Conservation (phyloP, 495 filamentous ascomycete genomes). For the Trypethelium eluteriae region DNA sequence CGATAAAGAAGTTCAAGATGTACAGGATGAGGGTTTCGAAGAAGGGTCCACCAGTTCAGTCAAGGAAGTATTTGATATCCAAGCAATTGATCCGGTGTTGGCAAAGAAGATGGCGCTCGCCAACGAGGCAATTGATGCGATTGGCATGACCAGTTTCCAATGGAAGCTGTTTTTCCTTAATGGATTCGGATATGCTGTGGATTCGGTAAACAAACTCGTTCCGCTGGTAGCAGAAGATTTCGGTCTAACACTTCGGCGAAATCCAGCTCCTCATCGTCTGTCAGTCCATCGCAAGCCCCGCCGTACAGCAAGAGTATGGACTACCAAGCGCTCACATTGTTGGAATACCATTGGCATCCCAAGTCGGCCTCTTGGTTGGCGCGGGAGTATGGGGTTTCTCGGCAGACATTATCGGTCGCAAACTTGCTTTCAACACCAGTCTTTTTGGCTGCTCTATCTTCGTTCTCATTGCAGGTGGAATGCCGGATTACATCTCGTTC, state of each 20-base stretch:
- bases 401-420: constrained; percentile 45
- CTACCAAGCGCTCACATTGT: constrained; percentile 27
- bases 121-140: constrained; percentile 68
- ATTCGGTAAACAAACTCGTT: constrained; percentile 43
- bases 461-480: constrained; percentile 40
- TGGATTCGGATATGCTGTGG: constrained; percentile 58
- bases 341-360: constrained; percentile 30
- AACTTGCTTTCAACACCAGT: constrained; percentile 45
- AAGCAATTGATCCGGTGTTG: constrained; percentile 49
- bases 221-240: background rate
- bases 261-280: constrained; percentile 35
- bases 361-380: constrained; percentile 40
- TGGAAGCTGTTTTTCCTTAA: constrained; percentile 60
- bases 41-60: constrained; percentile 7
- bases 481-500: constrained; percentile 41
- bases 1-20: background rate
- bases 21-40: background rate
- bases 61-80: constrained; percentile 21
- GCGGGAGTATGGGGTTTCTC: constrained; percentile 46
- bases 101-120: constrained; percentile 61
- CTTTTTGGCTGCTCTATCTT: constrained; percentile 42
- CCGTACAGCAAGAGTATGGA: constrained; percentile 33
- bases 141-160: constrained; percentile 62
- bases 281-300: constrained; percentile 35
- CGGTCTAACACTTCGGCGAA: background rate